Percentiles rank a stretch among this genome's conserved stretches.
Conservation (phyloP, 2,329 filamentous ascomycete species). For the Gremmenia infestans region DNA sequence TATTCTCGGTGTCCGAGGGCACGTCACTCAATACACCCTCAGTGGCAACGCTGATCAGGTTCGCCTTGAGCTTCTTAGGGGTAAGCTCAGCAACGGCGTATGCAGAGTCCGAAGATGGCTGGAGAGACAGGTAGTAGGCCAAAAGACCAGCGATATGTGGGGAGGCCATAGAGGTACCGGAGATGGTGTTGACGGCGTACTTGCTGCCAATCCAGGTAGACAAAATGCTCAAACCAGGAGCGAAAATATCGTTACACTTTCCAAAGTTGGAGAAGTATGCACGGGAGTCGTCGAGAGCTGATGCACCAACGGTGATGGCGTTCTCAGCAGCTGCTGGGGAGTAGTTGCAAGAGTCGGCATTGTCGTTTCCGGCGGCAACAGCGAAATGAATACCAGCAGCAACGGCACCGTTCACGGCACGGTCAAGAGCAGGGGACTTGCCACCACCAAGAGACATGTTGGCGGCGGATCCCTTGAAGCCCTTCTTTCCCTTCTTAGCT, state of each 20-base stretch:
- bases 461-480: constrained; percentile 97
- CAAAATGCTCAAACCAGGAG: constrained; percentile 90
- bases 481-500: constrained; percentile 79
- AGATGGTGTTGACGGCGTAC: constrained; percentile 97
- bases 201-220: constrained; percentile 99
- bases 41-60: constrained; percentile 79
- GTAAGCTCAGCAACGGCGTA: constrained; percentile 87
- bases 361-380: constrained; percentile 97
- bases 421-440: constrained; percentile 88
- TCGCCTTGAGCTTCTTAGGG: constrained; percentile 89
- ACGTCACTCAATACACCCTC: constrained; percentile 73
- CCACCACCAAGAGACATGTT: constrained; percentile 99
- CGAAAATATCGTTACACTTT: constrained; percentile 99
- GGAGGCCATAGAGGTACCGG: constrained; percentile 98
- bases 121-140: constrained; percentile 96
- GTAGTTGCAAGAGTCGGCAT: constrained; percentile 98
- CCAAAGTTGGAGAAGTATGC: constrained; percentile 99
- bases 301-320: constrained; percentile 93
- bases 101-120: constrained; percentile 83
- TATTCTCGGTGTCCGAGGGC: constrained; percentile 81
- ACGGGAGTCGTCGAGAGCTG: constrained; percentile 87
- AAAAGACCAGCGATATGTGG: constrained; percentile 94
- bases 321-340: constrained; percentile 89
- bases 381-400: constrained; percentile 92
- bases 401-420: constrained; percentile 90